Evolutionary conservation across 176 grass and related monocot genomes (phyloP).

Genomic region (Chrysopogon serrulatus): DNA sequence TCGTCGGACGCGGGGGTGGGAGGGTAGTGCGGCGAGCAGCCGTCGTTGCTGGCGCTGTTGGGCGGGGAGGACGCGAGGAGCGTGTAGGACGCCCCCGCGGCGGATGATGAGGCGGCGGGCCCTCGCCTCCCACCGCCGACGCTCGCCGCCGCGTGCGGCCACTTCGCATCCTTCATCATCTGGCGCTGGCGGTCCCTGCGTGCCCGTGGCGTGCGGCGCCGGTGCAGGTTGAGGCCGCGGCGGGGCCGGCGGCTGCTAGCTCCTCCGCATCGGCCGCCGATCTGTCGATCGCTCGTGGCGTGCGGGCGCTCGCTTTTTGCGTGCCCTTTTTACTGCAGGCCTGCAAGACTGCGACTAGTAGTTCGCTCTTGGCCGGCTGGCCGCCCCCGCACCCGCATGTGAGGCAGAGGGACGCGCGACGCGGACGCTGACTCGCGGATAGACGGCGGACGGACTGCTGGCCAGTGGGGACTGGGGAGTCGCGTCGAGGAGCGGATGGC

Average conservation of each 20-base stretch:
- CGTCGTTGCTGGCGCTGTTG: constrained; percentile 17
- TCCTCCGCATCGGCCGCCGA: neutral
- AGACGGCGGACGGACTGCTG: neutral
- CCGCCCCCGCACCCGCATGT: neutral
- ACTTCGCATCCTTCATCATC: constrained; percentile 21
- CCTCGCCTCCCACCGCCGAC: constrained; percentile 1
- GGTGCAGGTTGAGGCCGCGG: neutral
- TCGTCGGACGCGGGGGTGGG: constrained; percentile 5
- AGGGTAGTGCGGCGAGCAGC: constrained; percentile 34
- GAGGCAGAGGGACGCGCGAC: neutral
- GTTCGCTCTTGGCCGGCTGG: neutral
- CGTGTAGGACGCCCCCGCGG: neutral
- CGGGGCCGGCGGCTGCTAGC: neutral
- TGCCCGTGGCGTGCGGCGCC: neutral
- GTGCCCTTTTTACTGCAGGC: neutral
- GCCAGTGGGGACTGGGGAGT: neutral
- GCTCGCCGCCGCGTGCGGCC: neutral
- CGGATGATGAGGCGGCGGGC: neutral
- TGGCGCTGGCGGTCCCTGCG: neutral
- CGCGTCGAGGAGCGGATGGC: neutral
- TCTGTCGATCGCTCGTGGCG: constrained; percentile 10
- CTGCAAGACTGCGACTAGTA: neutral
- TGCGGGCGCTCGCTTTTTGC: neutral
- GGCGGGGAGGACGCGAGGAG: constrained; percentile 36
- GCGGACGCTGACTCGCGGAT: constrained; percentile 2